phyloP scores from a whole-genome alignment of 768 basidiomycete genomes.

The Lanmaoa rubissima region DNA sequence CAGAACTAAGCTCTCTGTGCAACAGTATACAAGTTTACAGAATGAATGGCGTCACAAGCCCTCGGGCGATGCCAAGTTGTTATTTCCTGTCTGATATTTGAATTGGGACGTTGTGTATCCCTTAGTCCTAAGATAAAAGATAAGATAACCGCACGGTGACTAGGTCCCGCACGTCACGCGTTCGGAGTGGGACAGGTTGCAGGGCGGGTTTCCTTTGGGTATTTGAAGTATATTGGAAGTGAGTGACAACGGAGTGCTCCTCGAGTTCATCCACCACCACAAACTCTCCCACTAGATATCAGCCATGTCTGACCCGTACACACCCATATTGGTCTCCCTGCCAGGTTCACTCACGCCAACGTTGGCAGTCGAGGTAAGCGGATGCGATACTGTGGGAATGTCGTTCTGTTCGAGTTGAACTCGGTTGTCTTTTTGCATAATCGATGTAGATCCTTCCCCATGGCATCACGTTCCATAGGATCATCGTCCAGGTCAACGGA shows the following conservation, averaged over 20 bases:
- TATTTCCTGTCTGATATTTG: not conserved
- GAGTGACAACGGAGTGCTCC: not conserved
- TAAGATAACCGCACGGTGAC: conserved; percentile 1
- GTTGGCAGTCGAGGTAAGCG: conserved; percentile 58
- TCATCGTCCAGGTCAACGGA: conserved; percentile 64
- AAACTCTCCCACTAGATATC: not conserved
- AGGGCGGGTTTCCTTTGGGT: not conserved
- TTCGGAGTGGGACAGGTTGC: not conserved
- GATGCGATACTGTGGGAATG: conserved; percentile 6
- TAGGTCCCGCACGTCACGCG: not conserved
- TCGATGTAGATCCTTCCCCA: conserved; percentile 55
- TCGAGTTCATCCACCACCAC: not conserved
- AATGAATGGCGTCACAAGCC: conserved; percentile 7
- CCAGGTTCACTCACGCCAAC: conserved; percentile 51
- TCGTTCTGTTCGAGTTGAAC: not conserved
- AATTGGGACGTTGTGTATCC: not conserved
- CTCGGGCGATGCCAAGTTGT: not conserved
- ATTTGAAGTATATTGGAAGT: not conserved
- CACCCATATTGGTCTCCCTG: conserved; percentile 52
- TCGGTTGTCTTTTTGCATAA: not conserved
- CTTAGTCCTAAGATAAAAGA: not conserved
- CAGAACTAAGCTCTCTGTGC: not conserved
- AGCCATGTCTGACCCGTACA: conserved; percentile 41
- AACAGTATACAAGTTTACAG: conserved; percentile 31
- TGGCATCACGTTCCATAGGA: conserved; percentile 66